Base-by-base conservation (phyloP, 2,329 filamentous ascomycete species). In the Chaetomiaceae sp. region DNA sequence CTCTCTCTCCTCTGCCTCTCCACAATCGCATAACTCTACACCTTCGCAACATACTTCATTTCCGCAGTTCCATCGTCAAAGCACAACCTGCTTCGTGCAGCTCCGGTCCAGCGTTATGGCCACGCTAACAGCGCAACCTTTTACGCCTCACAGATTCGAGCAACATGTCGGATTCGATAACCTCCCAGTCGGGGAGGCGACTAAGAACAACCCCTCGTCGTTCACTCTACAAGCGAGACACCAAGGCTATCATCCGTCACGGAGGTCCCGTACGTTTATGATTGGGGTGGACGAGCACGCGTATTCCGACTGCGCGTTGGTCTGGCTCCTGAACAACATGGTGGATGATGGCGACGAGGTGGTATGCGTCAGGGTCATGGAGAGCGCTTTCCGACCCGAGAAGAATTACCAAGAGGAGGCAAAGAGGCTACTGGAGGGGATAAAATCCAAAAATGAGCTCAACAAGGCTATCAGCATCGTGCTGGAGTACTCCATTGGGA, bases 301-400 rank as follows among this genome's bases (percentile, higher is more conserved):
- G 52, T 96, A 96, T 68, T 95, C 89, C 6, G 88, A 95, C 56
- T 93, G 92, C 68, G 91, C 91, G 14, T 75, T 96, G 16, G 88
- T 95, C 68, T 96, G 90, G 90, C 77, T 96, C 44, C 81, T 96
- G 34, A 89, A 95, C 62, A 89, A 95, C 69, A 77, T 96, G 50
- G 89, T 96, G 35, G 90, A 96, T 62, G 91, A 96, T 63, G 90
- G 91, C 16, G 91, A 96, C 65, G 89, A 96, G 68, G 85, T 96
- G 51, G 87, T 96, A 8, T 96, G 91, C 68, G 79, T 96, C 43
- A 80, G 89, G 46, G 91, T 95, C 2, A 80, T 95, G 38, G 90
- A 96, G 64, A 91, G 88, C 64, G 87, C 92, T 57, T 79, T 83
- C 45, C 86, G 85, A 31, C 74, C 82, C 57, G 79, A 83, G 50